Percentiles rank a stretch among this genome's conserved stretches.
These are phyloP conservation scores for Trichoderma asperelloides DNA, from an alignment of 495 filamentous ascomycete genomes.

Conservation along the genomic window DNA sequence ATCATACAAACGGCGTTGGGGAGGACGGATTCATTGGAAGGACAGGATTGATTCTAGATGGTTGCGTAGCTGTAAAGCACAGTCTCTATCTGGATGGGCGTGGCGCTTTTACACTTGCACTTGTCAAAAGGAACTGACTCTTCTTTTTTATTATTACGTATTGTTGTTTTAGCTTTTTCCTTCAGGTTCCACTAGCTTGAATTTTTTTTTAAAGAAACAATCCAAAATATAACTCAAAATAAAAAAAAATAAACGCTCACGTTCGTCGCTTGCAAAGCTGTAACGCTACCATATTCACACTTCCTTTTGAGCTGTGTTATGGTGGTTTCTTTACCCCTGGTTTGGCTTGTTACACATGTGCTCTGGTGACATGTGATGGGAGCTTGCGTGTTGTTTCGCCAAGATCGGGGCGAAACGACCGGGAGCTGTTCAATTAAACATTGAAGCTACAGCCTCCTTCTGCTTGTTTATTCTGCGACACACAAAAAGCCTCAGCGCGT, in stretches of 20 bases:
- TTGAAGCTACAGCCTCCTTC: too few species aligned
- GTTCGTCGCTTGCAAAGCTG: background rate
- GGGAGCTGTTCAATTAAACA: background rate
- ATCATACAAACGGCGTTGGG: conserved; percentile 4
- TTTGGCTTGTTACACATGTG: background rate
- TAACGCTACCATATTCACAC: background rate
- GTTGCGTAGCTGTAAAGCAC: background rate
- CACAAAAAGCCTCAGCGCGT: background rate
- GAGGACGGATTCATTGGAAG: background rate
- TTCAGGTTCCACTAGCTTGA: background rate
- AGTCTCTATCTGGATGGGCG: background rate
- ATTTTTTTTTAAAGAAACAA: too few species aligned
- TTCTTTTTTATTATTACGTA: background rate
- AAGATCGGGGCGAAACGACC: background rate
- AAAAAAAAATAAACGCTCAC: too few species aligned
- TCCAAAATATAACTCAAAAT: background rate
- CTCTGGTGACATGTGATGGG: background rate
- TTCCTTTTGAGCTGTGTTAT: too few species aligned
- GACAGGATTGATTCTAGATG: background rate
- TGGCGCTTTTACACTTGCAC: background rate
- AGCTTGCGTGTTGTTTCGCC: background rate
- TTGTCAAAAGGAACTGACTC: too few species aligned
- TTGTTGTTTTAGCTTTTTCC: background rate
- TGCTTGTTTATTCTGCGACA: background rate
- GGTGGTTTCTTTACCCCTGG: background rate